Percentiles rank a stretch among this genome's conserved stretches.
Conservation (phyloP, 495 filamentous ascomycete species). For the Rostrohypoxylon terebratum region DNA sequence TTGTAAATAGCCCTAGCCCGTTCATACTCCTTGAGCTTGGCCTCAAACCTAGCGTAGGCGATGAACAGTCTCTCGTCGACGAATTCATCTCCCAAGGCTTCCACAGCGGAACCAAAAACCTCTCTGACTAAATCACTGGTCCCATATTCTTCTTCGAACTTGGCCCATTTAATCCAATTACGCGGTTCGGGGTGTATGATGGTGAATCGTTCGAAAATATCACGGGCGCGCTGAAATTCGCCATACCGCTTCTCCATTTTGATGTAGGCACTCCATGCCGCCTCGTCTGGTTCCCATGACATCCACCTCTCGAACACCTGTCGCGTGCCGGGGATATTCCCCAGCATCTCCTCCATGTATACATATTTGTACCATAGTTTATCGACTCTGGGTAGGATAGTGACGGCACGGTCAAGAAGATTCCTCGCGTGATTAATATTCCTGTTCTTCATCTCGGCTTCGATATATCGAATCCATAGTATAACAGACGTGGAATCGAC, state of each 20-base stretch:
- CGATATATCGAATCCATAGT: constrained; percentile 89
- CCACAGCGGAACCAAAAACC: constrained; percentile 89
- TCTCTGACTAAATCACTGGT: constrained; percentile 91
- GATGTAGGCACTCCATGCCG: constrained; percentile 95
- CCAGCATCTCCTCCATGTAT: constrained; percentile 96
- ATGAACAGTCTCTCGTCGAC: constrained; percentile 97
- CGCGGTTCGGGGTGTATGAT: constrained; percentile 93
- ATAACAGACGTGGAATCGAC: constrained; percentile 87
- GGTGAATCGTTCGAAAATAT: constrained; percentile 90
- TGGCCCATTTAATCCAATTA: constrained; percentile 99
- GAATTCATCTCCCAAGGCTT: constrained; percentile 92
- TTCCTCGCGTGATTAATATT: constrained; percentile 99
- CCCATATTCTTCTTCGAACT: constrained; percentile 95
- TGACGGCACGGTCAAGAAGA: constrained; percentile 92
- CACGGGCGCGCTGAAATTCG: constrained; percentile 85
- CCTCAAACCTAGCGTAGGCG: constrained; percentile 91
- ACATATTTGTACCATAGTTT: constrained; percentile 99
- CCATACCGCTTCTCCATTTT: constrained; percentile 95
- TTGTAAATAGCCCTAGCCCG: constrained; percentile 97
- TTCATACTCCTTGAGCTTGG: constrained; percentile 94
- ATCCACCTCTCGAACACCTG: constrained; percentile 99
- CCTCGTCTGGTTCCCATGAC: constrained; percentile 97
- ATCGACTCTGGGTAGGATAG: constrained; percentile 88
- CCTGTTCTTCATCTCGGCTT: constrained; percentile 94
- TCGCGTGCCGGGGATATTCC: constrained; percentile 90